Evolutionary conservation across 371 early-diverging fungal genomes (phyloP), one percentile per base, ranked within the genome.

Genomic region (Saksenaea oblongispora): DNA sequence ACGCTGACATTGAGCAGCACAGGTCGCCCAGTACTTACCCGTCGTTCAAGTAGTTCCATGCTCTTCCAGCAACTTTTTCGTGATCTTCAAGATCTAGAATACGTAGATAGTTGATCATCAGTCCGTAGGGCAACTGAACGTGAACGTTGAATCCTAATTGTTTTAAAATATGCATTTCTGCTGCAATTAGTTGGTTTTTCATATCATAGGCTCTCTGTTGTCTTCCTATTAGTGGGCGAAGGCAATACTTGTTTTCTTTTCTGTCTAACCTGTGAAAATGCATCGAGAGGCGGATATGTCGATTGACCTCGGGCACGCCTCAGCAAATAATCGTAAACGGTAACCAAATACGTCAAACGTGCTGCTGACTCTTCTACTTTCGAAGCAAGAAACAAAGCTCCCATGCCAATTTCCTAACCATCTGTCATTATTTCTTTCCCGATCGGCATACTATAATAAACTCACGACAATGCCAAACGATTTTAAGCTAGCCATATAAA

Each of bases 31-130:
- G 5, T 13, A 24, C 71, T 56, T 74, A 88, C 88, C 91, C 79
- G 63, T 97, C 97, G 71, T 97, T 95, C 61, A 95, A 65, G 66
- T 89, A 95, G 62, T 92, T 91, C 95, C 96, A 96, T 13, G 97
- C 94, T 18, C 80, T 75, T 59, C 93, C 93, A 1, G 91, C 84
- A 1, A 98, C 72, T 3, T 64, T 80, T 15, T 87, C 80, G 62
- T 94, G 84, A 22, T 88, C 87, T 26, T 91, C 87, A 28, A 97
- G 69, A 18, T 85, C 92, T 34, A 98, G 75, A 27, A 89, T 86
- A 58, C 90, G 89, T 64, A 97, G 70, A 74, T 97, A 98, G 67
- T 95, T 96, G 64, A 97, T 87, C 91, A 97, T 87, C 55, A 94
- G 82, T 15, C 92, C 94, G 70, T 98, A 95, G 2, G 98, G 96